These are phyloP conservation scores for Trichosporon coremiiforme DNA, from an alignment of 1,284 basidiomycete species.

Conservation along the genomic window DNA sequence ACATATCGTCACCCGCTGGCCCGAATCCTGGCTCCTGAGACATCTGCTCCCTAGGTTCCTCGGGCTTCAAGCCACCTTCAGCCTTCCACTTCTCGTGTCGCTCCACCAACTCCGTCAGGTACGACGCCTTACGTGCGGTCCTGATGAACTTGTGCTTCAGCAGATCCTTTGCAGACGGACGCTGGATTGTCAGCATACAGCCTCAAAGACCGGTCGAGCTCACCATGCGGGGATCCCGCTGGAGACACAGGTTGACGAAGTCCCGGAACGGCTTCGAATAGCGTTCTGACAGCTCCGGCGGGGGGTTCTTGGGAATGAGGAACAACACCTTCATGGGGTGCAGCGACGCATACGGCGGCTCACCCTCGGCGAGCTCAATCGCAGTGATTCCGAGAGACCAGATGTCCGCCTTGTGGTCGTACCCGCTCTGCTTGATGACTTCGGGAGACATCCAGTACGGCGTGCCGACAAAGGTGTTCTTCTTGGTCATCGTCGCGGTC, in stretches of 20 bases:
- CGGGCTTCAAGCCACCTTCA: slow-evolving; percentile 77
- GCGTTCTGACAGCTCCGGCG: slow-evolving; percentile 78
- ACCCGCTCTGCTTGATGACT: slow-evolving; percentile 98
- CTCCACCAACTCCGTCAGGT: slow-evolving; percentile 93
- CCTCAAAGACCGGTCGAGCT: slow-evolving; percentile 41
- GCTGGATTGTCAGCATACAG: slow-evolving; percentile 58
- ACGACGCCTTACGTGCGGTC: slow-evolving; percentile 89
- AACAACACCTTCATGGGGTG: slow-evolving; percentile 99
- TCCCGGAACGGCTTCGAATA: slow-evolving; percentile 93
- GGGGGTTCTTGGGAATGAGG: slow-evolving; percentile 96
- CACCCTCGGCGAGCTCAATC: slow-evolving; percentile 95
- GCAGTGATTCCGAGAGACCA: slow-evolving; percentile 95
- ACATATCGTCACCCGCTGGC: slow-evolving; percentile 80
- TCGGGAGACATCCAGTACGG: slow-evolving; percentile 99
- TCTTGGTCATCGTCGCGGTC: slow-evolving; percentile 94
- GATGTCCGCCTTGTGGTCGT: slow-evolving; percentile 98
- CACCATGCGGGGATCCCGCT: slow-evolving; percentile 89
- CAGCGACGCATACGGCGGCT: slow-evolving; percentile 94
- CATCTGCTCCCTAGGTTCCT: slow-evolving; percentile 58
- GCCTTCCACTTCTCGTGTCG: slow-evolving; percentile 85
- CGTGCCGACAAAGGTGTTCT: slow-evolving; percentile 97
- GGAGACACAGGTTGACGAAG: slow-evolving; percentile 88
- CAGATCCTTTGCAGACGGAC: slow-evolving; percentile 89
- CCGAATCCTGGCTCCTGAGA: slow-evolving; percentile 34
- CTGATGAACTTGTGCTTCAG: slow-evolving; percentile 95